Conservation (phyloP, 768 basidiomycete genomes). For the Trametes elegans region DNA sequence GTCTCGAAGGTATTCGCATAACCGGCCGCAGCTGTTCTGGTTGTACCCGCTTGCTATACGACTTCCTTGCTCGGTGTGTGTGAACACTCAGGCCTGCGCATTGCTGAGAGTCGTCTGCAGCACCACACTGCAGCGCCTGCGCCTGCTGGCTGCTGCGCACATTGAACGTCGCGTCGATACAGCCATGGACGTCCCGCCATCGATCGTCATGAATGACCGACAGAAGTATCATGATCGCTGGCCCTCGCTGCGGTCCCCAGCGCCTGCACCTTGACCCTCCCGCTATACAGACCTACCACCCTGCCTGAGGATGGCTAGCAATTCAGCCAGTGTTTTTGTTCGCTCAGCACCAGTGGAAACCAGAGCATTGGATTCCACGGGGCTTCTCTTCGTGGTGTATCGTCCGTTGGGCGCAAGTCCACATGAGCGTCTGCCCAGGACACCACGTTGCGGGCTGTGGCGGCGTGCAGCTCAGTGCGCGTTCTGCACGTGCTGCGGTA, state of each 20-base stretch:
- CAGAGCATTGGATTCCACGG: no score
- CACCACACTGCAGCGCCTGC: not conserved
- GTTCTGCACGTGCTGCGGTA: not conserved
- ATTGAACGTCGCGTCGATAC: not conserved
- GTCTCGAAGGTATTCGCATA: slow-evolving; percentile 90
- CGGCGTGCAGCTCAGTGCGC: not conserved
- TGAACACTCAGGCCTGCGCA: not conserved
- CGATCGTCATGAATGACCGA: not conserved
- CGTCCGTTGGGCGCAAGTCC: no score
- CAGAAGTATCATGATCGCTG: no score
- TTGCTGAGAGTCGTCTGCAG: not conserved
- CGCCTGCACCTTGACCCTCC: not conserved
- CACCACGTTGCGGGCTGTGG: not conserved
- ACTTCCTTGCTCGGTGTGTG: not conserved
- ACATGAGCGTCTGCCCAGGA: not conserved
- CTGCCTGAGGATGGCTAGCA: no score
- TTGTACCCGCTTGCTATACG: not conserved
- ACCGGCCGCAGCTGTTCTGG: not conserved
- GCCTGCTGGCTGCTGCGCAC: not conserved
- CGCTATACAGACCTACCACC: not conserved
- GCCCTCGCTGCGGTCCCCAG: not conserved
- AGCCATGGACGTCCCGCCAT: not conserved
- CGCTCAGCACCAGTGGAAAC: no score
- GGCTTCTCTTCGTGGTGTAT: no score
- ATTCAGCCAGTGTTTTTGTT: no score